Evolutionary conservation across 2,329 filamentous ascomycete species (phyloP).

Genomic region (Blastomyces emzantsi): DNA sequence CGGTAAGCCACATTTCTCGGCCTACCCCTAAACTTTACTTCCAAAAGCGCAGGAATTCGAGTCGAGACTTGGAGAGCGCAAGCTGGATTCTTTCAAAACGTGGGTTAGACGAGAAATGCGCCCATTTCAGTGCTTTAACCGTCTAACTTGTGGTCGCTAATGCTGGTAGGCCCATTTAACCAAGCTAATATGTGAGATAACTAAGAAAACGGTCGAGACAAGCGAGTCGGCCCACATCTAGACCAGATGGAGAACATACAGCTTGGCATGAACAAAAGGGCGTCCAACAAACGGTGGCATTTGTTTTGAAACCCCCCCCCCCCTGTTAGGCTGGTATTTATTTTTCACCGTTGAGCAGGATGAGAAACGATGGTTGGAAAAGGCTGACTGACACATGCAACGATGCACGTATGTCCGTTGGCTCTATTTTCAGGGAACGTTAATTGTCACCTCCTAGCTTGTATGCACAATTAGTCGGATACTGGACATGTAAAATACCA

Average conservation of each 20-base stretch:
- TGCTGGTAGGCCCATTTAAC: background rate
- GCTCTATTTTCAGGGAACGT: background rate
- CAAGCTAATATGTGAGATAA: background rate
- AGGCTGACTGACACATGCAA: background rate
- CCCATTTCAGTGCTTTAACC: background rate
- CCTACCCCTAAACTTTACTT: background rate
- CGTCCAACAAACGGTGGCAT: background rate
- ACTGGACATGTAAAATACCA: background rate
- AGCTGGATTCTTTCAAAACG: background rate
- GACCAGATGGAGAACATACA: background rate
- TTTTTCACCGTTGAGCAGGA: background rate
- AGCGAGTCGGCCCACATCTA: slow-evolving; percentile 4
- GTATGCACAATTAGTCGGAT: background rate
- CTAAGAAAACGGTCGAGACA: slow-evolving; percentile 2
- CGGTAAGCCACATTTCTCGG: background rate
- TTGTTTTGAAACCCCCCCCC: background rate
- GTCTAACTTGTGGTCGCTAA: background rate
- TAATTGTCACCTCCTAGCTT: background rate
- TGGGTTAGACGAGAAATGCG: background rate
- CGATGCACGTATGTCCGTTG: background rate
- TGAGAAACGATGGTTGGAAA: background rate
- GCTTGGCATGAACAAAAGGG: background rate
- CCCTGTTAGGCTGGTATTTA: background rate
- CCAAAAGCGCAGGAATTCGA: background rate
- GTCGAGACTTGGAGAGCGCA: background rate